Conservation (phyloP, 2,329 filamentous ascomycete species). For the Aschersonia sp. region DNA sequence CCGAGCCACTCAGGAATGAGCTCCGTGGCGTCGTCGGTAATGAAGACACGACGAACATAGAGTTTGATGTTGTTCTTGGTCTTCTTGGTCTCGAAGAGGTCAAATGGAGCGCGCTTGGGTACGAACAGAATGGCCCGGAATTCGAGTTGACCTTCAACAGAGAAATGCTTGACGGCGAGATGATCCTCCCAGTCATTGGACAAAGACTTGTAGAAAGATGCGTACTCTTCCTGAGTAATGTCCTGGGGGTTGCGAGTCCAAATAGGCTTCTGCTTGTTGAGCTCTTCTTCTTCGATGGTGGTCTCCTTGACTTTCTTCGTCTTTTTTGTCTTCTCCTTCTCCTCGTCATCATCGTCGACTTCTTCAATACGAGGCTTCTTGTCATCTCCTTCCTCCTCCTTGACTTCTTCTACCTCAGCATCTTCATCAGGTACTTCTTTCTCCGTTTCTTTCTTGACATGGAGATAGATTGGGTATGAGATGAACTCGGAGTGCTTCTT, state of each 20-base stretch:
- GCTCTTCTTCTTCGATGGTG: slow-evolving; percentile 96
- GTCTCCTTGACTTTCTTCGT: slow-evolving; percentile 99
- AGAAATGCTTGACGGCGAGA: slow-evolving; percentile 99
- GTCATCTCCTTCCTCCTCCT: slow-evolving; percentile 58
- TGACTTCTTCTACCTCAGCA: slow-evolving; percentile 54
- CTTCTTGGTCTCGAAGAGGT: slow-evolving; percentile 99
- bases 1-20: slow-evolving; percentile 98
- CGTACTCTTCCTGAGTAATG: slow-evolving; percentile 93
- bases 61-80: slow-evolving; percentile 99
- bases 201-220: slow-evolving; percentile 98
- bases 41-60: slow-evolving; percentile 99
- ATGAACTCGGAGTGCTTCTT: slow-evolving; percentile 99
- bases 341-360: slow-evolving; percentile 73
- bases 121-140: slow-evolving; percentile 99
- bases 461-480: slow-evolving; percentile 99
- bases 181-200: slow-evolving; percentile 99
- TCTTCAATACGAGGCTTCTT: slow-evolving; percentile 96
- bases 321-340: slow-evolving; percentile 86
- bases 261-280: slow-evolving; percentile 99
- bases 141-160: slow-evolving; percentile 98
- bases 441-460: slow-evolving; percentile 98
- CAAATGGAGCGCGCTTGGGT: slow-evolving; percentile 97
- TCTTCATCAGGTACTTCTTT: slow-evolving; percentile 97
- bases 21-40: slow-evolving; percentile 97
- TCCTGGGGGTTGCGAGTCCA: slow-evolving; percentile 97